Evolutionary conservation across 768 basidiomycete species (phyloP).

Genomic region (Dacryopinax spathularia): DNA sequence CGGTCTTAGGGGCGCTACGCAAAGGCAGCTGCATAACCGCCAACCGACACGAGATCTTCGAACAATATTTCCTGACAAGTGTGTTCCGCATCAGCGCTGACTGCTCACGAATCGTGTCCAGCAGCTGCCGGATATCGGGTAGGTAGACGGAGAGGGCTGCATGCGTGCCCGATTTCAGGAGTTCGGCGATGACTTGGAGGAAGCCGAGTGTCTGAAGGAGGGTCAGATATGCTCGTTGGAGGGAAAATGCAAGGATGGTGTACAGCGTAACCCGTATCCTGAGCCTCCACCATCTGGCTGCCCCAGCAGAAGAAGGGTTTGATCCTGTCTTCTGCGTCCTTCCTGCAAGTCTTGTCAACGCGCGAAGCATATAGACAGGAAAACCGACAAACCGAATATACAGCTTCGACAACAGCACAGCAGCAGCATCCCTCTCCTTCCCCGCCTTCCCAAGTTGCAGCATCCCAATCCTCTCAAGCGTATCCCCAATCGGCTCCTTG

Average conservation of each 20-base stretch:
- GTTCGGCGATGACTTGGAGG: slow-evolving; percentile 55
- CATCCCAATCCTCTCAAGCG: slow-evolving; percentile 46
- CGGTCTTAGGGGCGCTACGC: slow-evolving; percentile 7
- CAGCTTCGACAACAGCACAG: slow-evolving; percentile 62
- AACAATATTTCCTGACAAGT: slow-evolving; percentile 49
- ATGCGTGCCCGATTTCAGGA: slow-evolving; percentile 33
- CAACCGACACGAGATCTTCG: slow-evolving; percentile 54
- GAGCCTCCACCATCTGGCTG: background rate
- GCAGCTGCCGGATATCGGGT: slow-evolving; percentile 9
- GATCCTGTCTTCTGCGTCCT: slow-evolving; percentile 41
- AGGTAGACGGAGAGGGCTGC: slow-evolving; percentile 23
- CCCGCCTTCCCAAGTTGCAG: slow-evolving; percentile 51
- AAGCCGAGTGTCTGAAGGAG: slow-evolving; percentile 45
- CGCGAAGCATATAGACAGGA: slow-evolving; percentile 5
- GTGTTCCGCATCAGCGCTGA: slow-evolving; percentile 39
- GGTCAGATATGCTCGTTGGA: background rate
- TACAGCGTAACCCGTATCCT: background rate
- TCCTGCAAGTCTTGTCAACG: slow-evolving; percentile 27
- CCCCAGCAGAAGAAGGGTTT: slow-evolving; percentile 40
- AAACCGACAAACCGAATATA: slow-evolving; percentile 65
- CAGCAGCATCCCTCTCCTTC: slow-evolving; percentile 72
- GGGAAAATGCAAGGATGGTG: background rate
- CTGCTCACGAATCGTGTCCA: slow-evolving; percentile 9
- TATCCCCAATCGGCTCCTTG: slow-evolving; percentile 28
- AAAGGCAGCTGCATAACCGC: slow-evolving; percentile 46